Evolutionary conservation across 306 rosid genomes (phyloP), one percentile per base, ranked within the genome.

Genomic region (Senna siamea): DNA sequence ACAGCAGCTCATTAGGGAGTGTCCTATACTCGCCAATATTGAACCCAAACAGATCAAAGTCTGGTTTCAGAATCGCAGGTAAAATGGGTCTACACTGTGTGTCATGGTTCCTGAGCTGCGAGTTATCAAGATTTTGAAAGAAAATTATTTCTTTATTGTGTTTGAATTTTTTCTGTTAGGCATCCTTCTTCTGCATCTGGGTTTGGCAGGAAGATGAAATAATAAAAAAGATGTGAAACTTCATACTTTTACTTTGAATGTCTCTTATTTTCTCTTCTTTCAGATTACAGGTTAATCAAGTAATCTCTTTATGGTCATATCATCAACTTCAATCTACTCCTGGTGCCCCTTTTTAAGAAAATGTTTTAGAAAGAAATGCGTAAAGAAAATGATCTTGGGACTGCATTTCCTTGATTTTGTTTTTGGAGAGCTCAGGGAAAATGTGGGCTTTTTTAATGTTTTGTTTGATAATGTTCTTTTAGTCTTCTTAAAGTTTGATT

Each of bases 1-100:
- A 62, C 98, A 94, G 59, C 98, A 94, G 51, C 97, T 94, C 77
- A 94, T 94, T 14, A 84, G 98, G 51, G 98, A 94, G 77, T 91
- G 97, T 18, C 98, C 96, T 30, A 94, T 94, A 43, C 97, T 94
- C 38, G 84, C 84, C 10, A 89, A 94, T 48, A 94, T 94, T 81
- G 98, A 94, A 66, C 95, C 98, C 0, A 94, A 94, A 69, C 98
- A 94, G 89, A 94, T 94, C 89, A 94, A 94, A 89, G 97, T 94
- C 32, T 94, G 98, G 98, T 94, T 94, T 72, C 98, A 94, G 67
- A 93, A 94, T 62, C 92, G 98, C 72, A 94, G 98, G 98, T 94
- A 59, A 6, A 11, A 10, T 2, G 35, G 52, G 30, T 26, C n/a
- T n/a, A n/a, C n/a, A n/a, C n/a, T n/a, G n/a, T n/a, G n/a, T n/a